Base-by-base conservation (phyloP, 2,329 filamentous ascomycete genomes). In the Aciculosporium take region DNA sequence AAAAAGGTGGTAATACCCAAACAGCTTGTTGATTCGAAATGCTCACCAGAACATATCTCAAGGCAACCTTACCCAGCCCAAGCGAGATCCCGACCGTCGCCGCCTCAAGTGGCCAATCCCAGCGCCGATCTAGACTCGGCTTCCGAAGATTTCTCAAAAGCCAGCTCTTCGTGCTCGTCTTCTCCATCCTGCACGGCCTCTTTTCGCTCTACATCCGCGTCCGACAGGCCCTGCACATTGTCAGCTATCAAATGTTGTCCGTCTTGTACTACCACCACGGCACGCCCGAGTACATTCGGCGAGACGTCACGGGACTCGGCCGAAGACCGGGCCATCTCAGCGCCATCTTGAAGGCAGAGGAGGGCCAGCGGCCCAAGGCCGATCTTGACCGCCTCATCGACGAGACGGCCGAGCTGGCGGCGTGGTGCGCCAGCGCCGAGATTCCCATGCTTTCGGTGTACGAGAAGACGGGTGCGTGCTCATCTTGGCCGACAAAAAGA, bases 201-300 rank as follows among this genome's bases (percentile, higher is more conserved):
- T 96, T 94, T 64, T 89, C 85, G 6, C 67, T 96, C 49, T 93
- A 91, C 59, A 81, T 95, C 50, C 82, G 87, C 47, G 63, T 85
- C 44, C 79, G 88, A 44, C 79, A 86, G 56, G 76, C 78, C 42
- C 91, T 86, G 64, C 81, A 89, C 58, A 75, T 81, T 7, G 71
- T 94, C 38, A 69, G 78, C 50, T 83, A 91, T 58, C 79, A 84
- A 45, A 66, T 89, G 48, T 75, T 86, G 40, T 84, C 85, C 8
- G 74, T 96, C 46, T 69, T 94, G 41, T 88, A 89, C 60, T 91
- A 98, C 65, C 93, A 98, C 64, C 91, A 98, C 61, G 84, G 85
- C 40, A 94, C 89, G 1, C 91, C 91, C 7, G 85, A 94, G 57
- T 77, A 94, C 56, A 94, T 98, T 51, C 79, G 81, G 54, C 80